Conservation (phyloP, 345 rosid genomes). For the Gossypium herbaceum region DNA sequence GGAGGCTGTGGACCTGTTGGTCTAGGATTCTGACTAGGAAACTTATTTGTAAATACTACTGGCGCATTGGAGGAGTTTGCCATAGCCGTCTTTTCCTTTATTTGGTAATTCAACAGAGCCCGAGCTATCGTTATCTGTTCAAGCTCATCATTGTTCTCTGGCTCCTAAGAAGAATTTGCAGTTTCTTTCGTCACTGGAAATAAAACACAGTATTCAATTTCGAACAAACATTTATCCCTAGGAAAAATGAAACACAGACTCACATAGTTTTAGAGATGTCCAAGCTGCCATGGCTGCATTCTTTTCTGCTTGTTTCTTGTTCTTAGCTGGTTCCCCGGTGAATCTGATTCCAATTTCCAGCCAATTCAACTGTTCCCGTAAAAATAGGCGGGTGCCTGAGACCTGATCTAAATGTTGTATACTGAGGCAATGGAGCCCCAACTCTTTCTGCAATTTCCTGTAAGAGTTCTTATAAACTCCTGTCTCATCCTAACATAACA, state of each 20-base stretch:
- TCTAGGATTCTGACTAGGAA: constrained; percentile 57
- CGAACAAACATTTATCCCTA: not conserved
- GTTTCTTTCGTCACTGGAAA: constrained; percentile 93
- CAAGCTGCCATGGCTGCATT: constrained; percentile 99
- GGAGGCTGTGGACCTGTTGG: constrained; percentile 82
- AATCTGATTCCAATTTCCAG: constrained; percentile 57
- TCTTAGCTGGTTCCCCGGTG: constrained; percentile 92
- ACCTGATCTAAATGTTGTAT: constrained; percentile 86
- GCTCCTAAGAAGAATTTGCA: constrained; percentile 66
- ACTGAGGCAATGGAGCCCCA: constrained; percentile 87
- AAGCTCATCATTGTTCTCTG: constrained; percentile 79
- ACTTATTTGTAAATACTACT: constrained; percentile 68
- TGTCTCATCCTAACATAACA: constrained; percentile 79
- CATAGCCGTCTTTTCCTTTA: constrained; percentile 71
- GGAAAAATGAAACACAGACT: constrained; percentile 25
- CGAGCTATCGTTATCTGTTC: constrained; percentile 91
- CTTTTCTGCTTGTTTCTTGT: constrained; percentile 97
- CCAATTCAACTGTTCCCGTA: constrained; percentile 88
- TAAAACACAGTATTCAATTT: not conserved
- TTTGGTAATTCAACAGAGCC: constrained; percentile 62
- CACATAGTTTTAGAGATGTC: constrained; percentile 89
- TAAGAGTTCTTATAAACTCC: constrained; percentile 94
- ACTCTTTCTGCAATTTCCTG: constrained; percentile 98
- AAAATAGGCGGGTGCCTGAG: constrained; percentile 95
- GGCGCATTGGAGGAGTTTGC: constrained; percentile 47